Evolutionary conservation across 345 rosid genomes (phyloP), one percentile per base, ranked within the genome.

Genomic region (Tarenaya hassleriana): DNA sequence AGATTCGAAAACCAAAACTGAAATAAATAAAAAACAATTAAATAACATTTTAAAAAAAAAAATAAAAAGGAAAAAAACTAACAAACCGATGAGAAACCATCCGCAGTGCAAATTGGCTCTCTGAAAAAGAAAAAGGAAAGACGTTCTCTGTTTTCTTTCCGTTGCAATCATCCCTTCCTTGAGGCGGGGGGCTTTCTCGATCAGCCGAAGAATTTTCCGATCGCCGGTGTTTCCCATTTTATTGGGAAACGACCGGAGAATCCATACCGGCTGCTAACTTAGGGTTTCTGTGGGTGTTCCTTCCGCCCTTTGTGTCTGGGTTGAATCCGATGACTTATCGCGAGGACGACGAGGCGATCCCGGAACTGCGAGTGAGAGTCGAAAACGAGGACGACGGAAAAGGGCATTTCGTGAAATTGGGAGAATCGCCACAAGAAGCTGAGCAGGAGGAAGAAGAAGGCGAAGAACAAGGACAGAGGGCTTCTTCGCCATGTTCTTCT

Each of bases 321-420:
- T 63, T 56, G 18, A 14, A 32, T 34, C 60, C 67, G 20, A 90
- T 83, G 94, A 81, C 84, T 58, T 77, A 48, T 41, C 20, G 50
- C 16, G 84, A 69, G 13, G 60, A 66, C 15, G 66, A 66, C 21
- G 76, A 60, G 48, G 67, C 74, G 56, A 76, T 73, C 45, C 83
- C 77, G 1, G 82, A 73, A 72, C 67, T 81, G 71, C 73, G 49
- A 61, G 6, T 74, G 65, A 71, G 63, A 47, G 53, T 68, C 41
- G 78, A 42, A 54, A 72, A 56, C 32, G 34, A 51, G 8, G 54
- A 50, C 0, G 54, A 57, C 0, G 58, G 47, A 50, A 74, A 68
- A 37, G 80, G 74, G 17, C 60, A 46, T 40, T 77, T 69, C 18
- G 62, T 66, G 67, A 69, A 68, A 67, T 68, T 87, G 77, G 62